Percentiles rank a stretch among this genome's conserved stretches.
Conservation (phyloP, 169 alveolate species). For the Miamiensis avidus region DNA sequence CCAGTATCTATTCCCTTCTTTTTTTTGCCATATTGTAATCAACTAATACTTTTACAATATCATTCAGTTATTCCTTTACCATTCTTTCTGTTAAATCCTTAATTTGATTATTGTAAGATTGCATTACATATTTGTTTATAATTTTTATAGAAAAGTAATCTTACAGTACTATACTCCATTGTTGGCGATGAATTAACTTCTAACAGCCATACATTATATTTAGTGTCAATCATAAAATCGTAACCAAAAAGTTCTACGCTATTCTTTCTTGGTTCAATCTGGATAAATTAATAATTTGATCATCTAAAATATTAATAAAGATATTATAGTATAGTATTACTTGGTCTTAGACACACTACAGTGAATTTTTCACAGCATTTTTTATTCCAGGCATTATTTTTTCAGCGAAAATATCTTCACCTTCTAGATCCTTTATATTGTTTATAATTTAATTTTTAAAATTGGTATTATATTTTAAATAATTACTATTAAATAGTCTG, state of each 20-base stretch:
- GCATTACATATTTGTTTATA: too few species aligned
- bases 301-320: too few species aligned
- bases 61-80: conserved; percentile 78
- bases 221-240: conserved; percentile 89
- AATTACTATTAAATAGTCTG: conserved; percentile 51
- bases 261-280: conserved; percentile 67
- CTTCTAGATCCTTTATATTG: conserved; percentile 49
- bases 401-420: conserved; percentile 65
- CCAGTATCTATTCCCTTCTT: conserved; percentile 79
- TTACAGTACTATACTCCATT: conserved; percentile 81
- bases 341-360: conserved; percentile 76
- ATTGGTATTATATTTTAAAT: conserved; percentile 19
- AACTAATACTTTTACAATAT: conserved; percentile 70
- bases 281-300: too few species aligned
- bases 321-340: not conserved
- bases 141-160: too few species aligned
- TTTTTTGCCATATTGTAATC: conserved; percentile 74
- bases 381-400: conserved; percentile 61
- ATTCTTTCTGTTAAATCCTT: conserved; percentile 80
- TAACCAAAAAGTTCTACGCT: conserved; percentile 83
- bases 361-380: conserved; percentile 63
- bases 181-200: conserved; percentile 90
- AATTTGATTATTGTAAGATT: too few species aligned
- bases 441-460: conserved; percentile 43
- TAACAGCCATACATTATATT: conserved; percentile 82